Conservation (phyloP, 1,139 yeast genomes). For the Barnettozyma hawaiiensis region DNA sequence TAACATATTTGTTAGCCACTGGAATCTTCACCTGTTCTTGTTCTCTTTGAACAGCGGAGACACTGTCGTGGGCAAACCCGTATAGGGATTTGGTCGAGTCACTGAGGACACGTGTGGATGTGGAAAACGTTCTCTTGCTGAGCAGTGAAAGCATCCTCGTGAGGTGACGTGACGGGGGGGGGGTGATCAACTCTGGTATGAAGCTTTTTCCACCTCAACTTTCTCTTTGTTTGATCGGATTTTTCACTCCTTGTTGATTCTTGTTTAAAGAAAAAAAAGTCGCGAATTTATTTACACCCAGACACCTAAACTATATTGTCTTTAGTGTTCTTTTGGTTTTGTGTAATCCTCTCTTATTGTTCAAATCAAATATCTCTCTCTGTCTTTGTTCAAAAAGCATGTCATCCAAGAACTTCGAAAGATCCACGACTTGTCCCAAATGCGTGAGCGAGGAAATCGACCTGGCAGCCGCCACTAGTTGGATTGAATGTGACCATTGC, state of each 20-base stretch:
- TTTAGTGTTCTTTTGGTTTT: too few species aligned
- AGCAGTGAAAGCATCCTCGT: background rate
- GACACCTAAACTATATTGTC: background rate
- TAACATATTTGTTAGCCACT: conserved; percentile 20
- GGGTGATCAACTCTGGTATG: background rate
- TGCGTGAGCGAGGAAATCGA: background rate
- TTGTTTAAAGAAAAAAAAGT: too few species aligned
- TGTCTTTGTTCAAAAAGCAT: background rate
- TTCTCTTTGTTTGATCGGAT: background rate
- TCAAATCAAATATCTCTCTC: background rate
- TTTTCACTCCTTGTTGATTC: background rate
- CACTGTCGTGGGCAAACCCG: background rate
- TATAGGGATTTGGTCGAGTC: background rate
- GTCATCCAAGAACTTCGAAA: background rate
- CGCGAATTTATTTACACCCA: background rate
- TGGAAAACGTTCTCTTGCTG: conserved; percentile 3
- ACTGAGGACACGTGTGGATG: background rate
- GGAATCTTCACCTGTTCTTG: background rate
- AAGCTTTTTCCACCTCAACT: background rate
- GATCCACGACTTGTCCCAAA: background rate
- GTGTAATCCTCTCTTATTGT: background rate
- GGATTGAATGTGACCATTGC: conserved; percentile 65
- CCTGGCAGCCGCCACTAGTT: conserved; percentile 25
- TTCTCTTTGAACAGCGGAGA: background rate
- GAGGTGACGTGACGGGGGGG: too few species aligned